Conservation (phyloP, 345 rosid genomes). For the Rhodomyrtus tomentosa region DNA sequence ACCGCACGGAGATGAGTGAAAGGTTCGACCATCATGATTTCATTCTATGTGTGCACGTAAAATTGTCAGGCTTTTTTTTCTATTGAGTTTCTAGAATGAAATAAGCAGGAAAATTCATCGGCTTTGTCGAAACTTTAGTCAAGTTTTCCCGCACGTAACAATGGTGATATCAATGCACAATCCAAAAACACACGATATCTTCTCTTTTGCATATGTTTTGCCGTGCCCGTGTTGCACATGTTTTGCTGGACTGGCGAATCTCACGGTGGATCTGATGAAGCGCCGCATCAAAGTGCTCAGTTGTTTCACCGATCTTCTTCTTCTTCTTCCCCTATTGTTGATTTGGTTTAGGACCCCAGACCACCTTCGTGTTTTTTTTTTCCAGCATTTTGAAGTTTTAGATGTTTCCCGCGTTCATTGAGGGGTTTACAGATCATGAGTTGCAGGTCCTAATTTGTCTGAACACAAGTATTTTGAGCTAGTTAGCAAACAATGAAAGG, state of each 20-base stretch:
- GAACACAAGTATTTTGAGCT: neutral
- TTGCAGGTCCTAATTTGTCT: neutral
- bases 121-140: neutral
- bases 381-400: neutral
- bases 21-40: neutral
- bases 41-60: neutral
- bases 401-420: neutral
- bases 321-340: neutral
- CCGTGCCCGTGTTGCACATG: conserved; percentile 18
- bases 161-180: neutral
- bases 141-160: neutral
- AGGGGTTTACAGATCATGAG: neutral
- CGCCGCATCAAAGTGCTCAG: conserved; percentile 48
- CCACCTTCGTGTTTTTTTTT: neutral
- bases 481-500: neutral
- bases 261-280: conserved; percentile 51
- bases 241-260: conserved; percentile 52
- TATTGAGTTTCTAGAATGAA: no score
- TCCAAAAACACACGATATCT: neutral
- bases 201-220: neutral
- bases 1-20: no score
- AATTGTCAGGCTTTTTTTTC: no score
- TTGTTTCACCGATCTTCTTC: conserved; percentile 46
- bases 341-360: neutral
- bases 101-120: neutral